Evolutionary conservation across 306 rosid species (phyloP), one percentile per base, ranked within the genome.

Genomic region (Sophora flavescens): DNA sequence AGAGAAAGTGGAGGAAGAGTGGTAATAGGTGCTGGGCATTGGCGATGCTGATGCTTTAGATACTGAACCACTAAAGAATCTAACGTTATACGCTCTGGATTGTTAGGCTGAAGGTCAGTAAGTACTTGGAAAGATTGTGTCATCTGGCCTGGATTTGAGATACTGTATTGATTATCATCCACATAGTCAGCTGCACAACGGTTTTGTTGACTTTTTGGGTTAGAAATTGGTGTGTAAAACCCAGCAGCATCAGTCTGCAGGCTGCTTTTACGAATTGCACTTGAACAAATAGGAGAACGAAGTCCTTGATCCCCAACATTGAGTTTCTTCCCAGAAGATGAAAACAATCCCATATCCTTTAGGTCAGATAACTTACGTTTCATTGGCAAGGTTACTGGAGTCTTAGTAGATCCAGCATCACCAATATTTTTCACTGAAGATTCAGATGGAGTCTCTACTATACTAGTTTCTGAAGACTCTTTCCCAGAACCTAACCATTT

Each of bases 41-140:
- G 99, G 51, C 98, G 99, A 82, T 96, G 99, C 86, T 96, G 99
- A 85, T 96, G 98, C 87, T 92, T 96, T 72, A 96, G 81, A 86
- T 92, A 96, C 86, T 96, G 99, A 79, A 89, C 86, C 71, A 96
- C 99, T 62, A 96, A 81, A 60, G 97, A 87, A 79, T 96, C 98
- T 30, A 96, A 81, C 69, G 98, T 88, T 68, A 91, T 73, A 28
- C 93, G 92, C 87, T 96, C 99, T 13, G 84, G 16, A 76, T 87
- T 92, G 83, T 82, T 91, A 80, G 89, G 82, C 76, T 85, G 97
- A 74, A 89, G 75, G 45, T 93, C 99, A 74, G 70, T 82, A 8
- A 82, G 69, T 70, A 83, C 66, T 72, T 90, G 97, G 44, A 86
- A 82, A 70, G 88, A 78, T 38, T 92, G 91, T 35, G 89, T 86